Evolutionary conservation across 202 grass and related monocot genomes (phyloP), one percentile per base, ranked within the genome.

Genomic region (Brachypodium distachyon): DNA sequence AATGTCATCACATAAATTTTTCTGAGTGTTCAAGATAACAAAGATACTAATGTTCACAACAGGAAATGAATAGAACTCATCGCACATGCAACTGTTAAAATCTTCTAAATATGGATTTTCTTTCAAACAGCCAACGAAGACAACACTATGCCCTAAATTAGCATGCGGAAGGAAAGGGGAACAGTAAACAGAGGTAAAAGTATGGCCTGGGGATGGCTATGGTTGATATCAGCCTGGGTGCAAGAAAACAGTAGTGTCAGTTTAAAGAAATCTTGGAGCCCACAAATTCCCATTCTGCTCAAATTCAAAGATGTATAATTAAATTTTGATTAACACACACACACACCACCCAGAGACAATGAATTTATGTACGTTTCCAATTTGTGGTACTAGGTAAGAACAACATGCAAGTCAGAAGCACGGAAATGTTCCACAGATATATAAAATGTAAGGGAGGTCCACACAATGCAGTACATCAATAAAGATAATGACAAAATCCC

Each of bases 1-100:
- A 70, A 80, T 48, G 37, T 11, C 64, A 89, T 48, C 38, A 48
- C 48, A 73, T 68, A 60, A 73, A 40, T 14, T 29, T 46, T 46
- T 77, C 49, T 70, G 8, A 74, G 40, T 31, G 39, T 52, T 76
- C 31, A 58, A 50, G 18, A 67, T 23, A 59, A 66, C 43, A 51
- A 76, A 77, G 46, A 82, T n/a, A 53, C 21, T 54, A 12, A 42
- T 67, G 14, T 40, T 40, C 14, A 87, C 61, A 4, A 10, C 38
- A 47, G 4, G 17, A 77, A 64, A 55, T 32, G 34, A 78, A 53
- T 78, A 55, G 11, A 78, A 54, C 36, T 31, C 38, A 60, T 21
- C 11, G 54, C 17, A 61, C 33, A 56, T 44, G 26, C 36, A 42
- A 25, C 65, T 64, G 1, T 77, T 29, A 55, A 64, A 71, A 54